Evolutionary conservation across 2,329 filamentous ascomycete genomes (phyloP).

Genomic region (Microcyclospora pomicola): DNA sequence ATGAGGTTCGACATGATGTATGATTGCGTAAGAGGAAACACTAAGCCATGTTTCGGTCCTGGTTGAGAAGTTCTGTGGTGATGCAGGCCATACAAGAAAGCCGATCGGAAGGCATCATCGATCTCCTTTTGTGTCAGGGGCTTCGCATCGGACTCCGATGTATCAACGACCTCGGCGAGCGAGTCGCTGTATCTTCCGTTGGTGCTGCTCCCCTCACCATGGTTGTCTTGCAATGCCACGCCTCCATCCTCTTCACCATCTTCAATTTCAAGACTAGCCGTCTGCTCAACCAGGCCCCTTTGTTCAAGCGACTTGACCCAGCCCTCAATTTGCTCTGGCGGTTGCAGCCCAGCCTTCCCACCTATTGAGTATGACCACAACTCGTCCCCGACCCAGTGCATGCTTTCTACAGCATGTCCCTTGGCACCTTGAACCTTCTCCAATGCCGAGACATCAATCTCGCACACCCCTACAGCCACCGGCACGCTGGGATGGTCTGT

Average conservation of each 20-base stretch:
- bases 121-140: conserved; percentile 48
- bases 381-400: conserved; percentile 58
- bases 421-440: conserved; percentile 44
- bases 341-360: conserved; percentile 37
- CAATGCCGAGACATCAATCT: conserved; percentile 46
- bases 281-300: conserved; percentile 25
- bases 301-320: conserved; percentile 30
- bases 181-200: conserved; percentile 4
- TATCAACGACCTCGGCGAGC: conserved; percentile 8
- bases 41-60: conserved; percentile 38
- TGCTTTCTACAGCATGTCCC: conserved; percentile 49
- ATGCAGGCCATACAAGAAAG: conserved; percentile 49
- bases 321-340: conserved; percentile 40
- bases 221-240: conserved; percentile 22
- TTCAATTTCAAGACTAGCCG: conserved; percentile 30
- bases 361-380: conserved; percentile 49
- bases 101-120: conserved; percentile 50
- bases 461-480: conserved; percentile 49
- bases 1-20: conserved; percentile 49
- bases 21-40: conserved; percentile 50
- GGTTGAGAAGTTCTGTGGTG: conserved; percentile 45
- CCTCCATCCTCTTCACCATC: conserved; percentile 35
- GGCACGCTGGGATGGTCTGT: conserved; percentile 47
- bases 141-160: conserved; percentile 19
- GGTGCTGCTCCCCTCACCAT: conserved; percentile 10